Evolutionary conservation across 305 asterid species (phyloP), one percentile per base, ranked within the genome.

Genomic region (Fraxinus velutina): DNA sequence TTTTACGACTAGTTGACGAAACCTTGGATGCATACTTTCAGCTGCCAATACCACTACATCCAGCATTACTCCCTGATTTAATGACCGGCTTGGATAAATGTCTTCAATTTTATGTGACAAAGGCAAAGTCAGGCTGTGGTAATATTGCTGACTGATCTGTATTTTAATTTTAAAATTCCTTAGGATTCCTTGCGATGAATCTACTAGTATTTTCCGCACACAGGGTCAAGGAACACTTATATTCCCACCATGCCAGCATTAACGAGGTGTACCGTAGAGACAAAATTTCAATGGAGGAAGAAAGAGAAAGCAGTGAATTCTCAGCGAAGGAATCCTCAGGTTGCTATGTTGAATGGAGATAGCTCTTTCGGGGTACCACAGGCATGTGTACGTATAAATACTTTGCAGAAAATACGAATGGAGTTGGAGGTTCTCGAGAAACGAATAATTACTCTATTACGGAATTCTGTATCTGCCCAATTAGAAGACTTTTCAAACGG

Each of bases 41-140:
- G 88, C 90, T 96, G 84, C 99, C 99, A 78, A 96, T 96, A 89
- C 97, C 95, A 47, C 93, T 91, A 92, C 99, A 94, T 87, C 97
- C 97, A 27, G 96, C 95, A 75, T 85, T 92, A 72, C 97, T 96
- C 57, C 99, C 98, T 0, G 97, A 94, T 83, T 83, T 96, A 82
- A 88, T 94, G 83, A 55, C 83, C 72, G 98, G 98, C 80, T 93
- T 96, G 6, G 98, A 96, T 81, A 92, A 90, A 87, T 94, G 97
- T 86, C 97, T 94, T 79, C 96, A 96, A 72, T 90, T 94, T 80
- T 96, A 91, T 80, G 95, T 89, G 76, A 88, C 89, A 9, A 96
- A 92, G 86, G 91, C 97, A 80, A 96, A 96, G 88, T 89, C 96
- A 77, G 97, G 97, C 88, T 89, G 94, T 76, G 99, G 98, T 96